Evolutionary conservation across 805 yeast genomes (phyloP), one percentile per base, ranked within the genome.

Genomic region (Monosporozyma siamensis): DNA sequence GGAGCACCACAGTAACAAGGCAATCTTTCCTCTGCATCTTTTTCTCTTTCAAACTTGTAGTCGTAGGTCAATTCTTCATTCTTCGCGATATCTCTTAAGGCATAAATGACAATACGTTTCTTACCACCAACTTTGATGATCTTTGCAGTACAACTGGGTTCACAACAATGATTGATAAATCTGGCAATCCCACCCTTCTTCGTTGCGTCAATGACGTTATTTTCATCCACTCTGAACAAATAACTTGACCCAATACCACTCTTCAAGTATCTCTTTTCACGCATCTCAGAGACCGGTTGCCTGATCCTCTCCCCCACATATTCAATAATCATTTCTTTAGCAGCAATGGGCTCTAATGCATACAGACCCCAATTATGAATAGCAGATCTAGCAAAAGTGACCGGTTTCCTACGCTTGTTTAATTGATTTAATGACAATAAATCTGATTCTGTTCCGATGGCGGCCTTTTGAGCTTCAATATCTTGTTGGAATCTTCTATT

Each of bases 321-420:
- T 63, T 92, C 99, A 45, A 92, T 90, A 55, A 92, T 88, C 96
- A 92, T 90, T 62, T 92, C 98, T 51, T 80, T 83, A 1, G 92
- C 94, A n/a, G 87, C 84, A 56, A 92, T 92, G 2, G 95, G 95
- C 55, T 92, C 97, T 54, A 85, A 67, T 0, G 99, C 98, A 64
- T 88, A 92, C 31, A 92, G 66, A 0, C 99, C 99, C 98, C 98
- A 92, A 56, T 90, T 87, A 61, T 92, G 98, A 55, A 92, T 92
- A 0, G 97, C 95, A 2, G 97, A 88, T 42, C 97, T 71, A 0
- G 97, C 97, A 69, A 89, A 89, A n/a, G 92, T 82, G 7, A 90
- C 97, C 0, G 95, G 95, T 56, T 90, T 90, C 61, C 82, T 85
- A 48, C 97, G 74, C 57, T 86, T 88, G 50, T 86, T 84, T 52